Evolutionary conservation across 345 rosid species (phyloP), one percentile per base, ranked within the genome.

Genomic region (Pugionium cornutum): DNA sequence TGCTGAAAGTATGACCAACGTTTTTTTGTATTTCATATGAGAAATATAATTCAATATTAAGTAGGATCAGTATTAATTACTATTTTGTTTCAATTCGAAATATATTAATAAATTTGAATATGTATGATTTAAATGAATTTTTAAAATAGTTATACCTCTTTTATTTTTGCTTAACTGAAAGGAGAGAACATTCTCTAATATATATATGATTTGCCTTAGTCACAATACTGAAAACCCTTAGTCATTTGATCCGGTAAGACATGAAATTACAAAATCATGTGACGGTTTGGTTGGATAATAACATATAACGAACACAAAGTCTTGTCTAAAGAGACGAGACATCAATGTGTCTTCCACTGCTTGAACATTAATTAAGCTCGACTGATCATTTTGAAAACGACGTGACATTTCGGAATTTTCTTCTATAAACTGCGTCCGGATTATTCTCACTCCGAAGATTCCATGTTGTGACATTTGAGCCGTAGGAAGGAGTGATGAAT

Each of bases 271-370:
- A 53, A 53, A 53, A 33, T 34, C 62, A 53, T 66, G 61, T 53
- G 62, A 43, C 28, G 69, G 53, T 53, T 53, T 66, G 53, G 66
- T 71, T 71, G 45, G 48, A 57, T 64, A 9, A 41, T 25, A 57
- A 72, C 42, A 57, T 64, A 37, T 37, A 37, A 37, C 41, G 41
- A 37, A 37, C 41, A 37, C 8, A 37, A 64, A 65, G 66, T 72
- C 76, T 72, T 64, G 53, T 57, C 61, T 37, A 28, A 48, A 57
- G 60, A 65, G 71, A 72, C 71, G 61, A 65, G 62, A 65, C 70
- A 70, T 65, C 53, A 58, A 35, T 65, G 8, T 72, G 71, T 65
- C 66, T 51, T 72, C 71, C 65, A 56, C 53, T 40, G 27, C 59
- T 72, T 57, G 65, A 56, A 49, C 65, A 48, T 18, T 18, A 18